These are phyloP conservation scores for Clonostachys byssicola DNA, from an alignment of 2,329 filamentous ascomycete species.

Conservation along the genomic window DNA sequence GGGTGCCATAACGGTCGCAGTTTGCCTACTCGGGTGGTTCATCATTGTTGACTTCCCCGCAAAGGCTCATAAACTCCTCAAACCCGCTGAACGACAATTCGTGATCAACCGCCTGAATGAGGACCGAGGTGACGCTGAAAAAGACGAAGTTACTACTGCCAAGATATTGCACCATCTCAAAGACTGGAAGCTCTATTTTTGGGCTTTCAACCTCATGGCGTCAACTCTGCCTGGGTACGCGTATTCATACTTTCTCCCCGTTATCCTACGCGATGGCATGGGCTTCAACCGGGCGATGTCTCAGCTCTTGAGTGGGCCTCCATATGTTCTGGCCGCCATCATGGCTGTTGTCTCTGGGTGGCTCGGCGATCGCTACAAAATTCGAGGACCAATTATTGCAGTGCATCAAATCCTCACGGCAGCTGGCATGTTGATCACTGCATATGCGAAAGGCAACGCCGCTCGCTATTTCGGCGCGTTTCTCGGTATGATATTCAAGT, in stretches of 20 bases:
- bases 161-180: constrained; percentile 3
- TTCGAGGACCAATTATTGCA: constrained; percentile 10
- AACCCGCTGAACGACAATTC: constrained; percentile 2
- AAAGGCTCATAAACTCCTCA: constrained; percentile 5
- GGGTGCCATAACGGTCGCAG: constrained; percentile 5
- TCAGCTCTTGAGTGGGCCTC: constrained; percentile 14
- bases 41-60: constrained; percentile 15
- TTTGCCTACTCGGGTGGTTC: constrained; percentile 7
- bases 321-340: constrained; percentile 13
- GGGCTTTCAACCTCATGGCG: constrained; percentile 8
- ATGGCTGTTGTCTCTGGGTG: constrained; percentile 9
- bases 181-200: constrained; percentile 7
- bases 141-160: constrained; percentile 4
- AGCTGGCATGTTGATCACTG: no score
- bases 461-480: no score
- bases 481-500: no score
- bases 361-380: constrained; percentile 11
- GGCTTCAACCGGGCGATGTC: constrained; percentile 9
- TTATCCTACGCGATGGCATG: constrained; percentile 11
- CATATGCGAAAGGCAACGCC: no score
- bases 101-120: constrained; percentile 7
- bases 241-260: constrained; percentile 12
- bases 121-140: constrained; percentile 8
- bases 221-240: constrained; percentile 8
- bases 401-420: no score